Evolutionary conservation across 768 basidiomycete species (phyloP), one percentile per base, ranked within the genome.

Genomic region (Rhizopogon roseolus): DNA sequence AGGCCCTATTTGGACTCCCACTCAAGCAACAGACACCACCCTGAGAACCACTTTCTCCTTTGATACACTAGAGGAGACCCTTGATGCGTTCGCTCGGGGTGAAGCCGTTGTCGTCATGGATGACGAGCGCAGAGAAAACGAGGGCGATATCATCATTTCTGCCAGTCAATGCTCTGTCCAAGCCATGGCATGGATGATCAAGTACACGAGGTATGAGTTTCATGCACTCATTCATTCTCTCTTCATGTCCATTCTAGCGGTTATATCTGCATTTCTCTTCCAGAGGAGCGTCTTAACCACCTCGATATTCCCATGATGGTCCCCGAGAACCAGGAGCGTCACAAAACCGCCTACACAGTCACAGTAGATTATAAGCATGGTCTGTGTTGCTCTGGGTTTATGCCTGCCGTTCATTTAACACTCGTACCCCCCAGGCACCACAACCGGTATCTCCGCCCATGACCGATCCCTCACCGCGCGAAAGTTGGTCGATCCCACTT

Each of bases 171-270:
- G 91, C 60, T 93, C 94, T 38, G 91, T 93, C 1, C 91, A 98
- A 71, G 91, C 94, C 65, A 98, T 99, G 97, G 96, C 97, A 1
- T 99, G 93, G 93, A 89, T 99, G 81, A 94, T 99, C 67, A 88
- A 89, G 65, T 86, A 95, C 67, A 92, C 93, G 0, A 97, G 93
- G 96, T 95, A 49, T 55, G 81, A 69, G 14, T 22, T 29, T 38
- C 8, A 28, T 6, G 13, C 7, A n/a, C 11, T 41, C 11, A 41
- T 29, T 14, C 17, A 41, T 16, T 34, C 22, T 51, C 9, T 36
- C 45, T 55, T 62, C 52, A 44, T 53, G 29, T 48, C 37, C 29
- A 32, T 41, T 55, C 36, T 64, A 98, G 97, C 64, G 96, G 97
- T 1, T 98, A 90, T 72, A 86, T 99, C 58, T 98, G 97, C 69